These are phyloP conservation scores for Trametes sanguinea DNA, from an alignment of 768 basidiomycete genomes.

Conservation along the genomic window DNA sequence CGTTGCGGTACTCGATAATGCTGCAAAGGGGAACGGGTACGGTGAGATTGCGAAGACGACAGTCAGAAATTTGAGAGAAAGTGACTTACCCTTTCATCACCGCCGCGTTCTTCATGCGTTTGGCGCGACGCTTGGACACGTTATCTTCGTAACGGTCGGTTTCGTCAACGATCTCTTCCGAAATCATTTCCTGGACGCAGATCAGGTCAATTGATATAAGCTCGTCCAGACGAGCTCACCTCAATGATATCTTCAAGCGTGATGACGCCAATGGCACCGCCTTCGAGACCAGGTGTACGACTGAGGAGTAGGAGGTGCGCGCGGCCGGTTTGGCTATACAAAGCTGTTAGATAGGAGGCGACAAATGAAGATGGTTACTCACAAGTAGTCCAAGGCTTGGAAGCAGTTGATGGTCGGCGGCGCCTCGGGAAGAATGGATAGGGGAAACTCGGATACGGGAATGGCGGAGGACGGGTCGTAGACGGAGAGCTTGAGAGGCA, in stretches of 20 bases:
- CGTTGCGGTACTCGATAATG: conserved; percentile 29
- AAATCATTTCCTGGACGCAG: conserved; percentile 79
- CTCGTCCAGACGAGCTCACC: no score
- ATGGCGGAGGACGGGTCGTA: conserved; percentile 85
- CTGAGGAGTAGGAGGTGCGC: conserved; percentile 90
- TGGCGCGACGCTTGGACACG: conserved; percentile 72
- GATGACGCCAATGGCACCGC: conserved; percentile 89
- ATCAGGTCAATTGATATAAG: no score
- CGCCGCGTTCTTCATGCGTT: conserved; percentile 67
- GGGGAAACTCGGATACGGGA: conserved; percentile 71
- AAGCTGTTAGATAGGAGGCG: no score
- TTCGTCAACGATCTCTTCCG: conserved; percentile 95
- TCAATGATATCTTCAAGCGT: conserved; percentile 89
- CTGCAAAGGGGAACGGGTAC: conserved; percentile 8
- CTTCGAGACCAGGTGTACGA: conserved; percentile 75
- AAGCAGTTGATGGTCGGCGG: conserved; percentile 88
- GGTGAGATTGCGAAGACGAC: no score
- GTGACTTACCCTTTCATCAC: no score
- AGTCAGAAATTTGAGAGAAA: no score
- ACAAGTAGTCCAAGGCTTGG: conserved; percentile 94
- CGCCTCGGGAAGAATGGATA: conserved; percentile 90
- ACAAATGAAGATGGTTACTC: no score
- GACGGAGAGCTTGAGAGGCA: conserved; percentile 63
- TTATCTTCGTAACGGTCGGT: conserved; percentile 92
- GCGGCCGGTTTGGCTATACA: conserved; percentile 82